Percentiles rank a stretch among this genome's conserved stretches.
Conservation (phyloP, 352 stramenopile genomes). For the Pythium brassicae region DNA sequence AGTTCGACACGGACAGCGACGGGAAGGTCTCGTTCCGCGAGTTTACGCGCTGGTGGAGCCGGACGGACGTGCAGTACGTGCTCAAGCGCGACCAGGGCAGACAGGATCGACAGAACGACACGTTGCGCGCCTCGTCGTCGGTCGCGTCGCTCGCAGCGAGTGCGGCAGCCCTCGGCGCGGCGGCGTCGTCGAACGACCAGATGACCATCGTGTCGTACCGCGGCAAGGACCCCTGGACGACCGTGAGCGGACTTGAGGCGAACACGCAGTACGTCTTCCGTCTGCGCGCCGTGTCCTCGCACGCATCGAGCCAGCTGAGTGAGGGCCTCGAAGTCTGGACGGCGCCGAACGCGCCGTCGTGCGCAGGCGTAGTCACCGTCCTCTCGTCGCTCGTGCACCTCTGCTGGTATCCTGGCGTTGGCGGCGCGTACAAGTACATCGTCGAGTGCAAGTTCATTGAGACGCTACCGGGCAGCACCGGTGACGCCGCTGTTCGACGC, state of each 20-base stretch:
- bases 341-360: slow-evolving; percentile 45
- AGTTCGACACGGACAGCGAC: slow-evolving; percentile 78
- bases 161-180: slow-evolving; percentile 9
- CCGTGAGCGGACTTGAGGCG: slow-evolving; percentile 61
- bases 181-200: slow-evolving; percentile 14
- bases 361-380: slow-evolving; percentile 50
- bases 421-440: slow-evolving; percentile 61
- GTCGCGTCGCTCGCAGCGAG: not conserved
- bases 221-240: slow-evolving; percentile 36
- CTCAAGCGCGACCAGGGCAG: slow-evolving; percentile 61
- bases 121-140: not conserved
- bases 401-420: slow-evolving; percentile 77
- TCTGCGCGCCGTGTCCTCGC: slow-evolving; percentile 69
- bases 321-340: slow-evolving; percentile 71
- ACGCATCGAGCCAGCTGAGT: slow-evolving; percentile 74
- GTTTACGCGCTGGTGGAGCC: slow-evolving; percentile 88
- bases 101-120: not conserved
- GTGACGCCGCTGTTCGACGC: not conserved
- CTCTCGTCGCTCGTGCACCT: slow-evolving; percentile 48
- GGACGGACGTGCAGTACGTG: slow-evolving; percentile 74
- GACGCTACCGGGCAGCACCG: slow-evolving; percentile 24
- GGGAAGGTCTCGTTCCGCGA: slow-evolving; percentile 84
- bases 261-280: slow-evolving; percentile 87
- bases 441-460: slow-evolving; percentile 80
- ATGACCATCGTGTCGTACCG: slow-evolving; percentile 77